Percentiles rank a stretch among this genome's conserved stretches.
These are phyloP conservation scores for Enterocytospora artemiae DNA, from an alignment of 371 early-diverging fungal species.

Conservation along the genomic window DNA sequence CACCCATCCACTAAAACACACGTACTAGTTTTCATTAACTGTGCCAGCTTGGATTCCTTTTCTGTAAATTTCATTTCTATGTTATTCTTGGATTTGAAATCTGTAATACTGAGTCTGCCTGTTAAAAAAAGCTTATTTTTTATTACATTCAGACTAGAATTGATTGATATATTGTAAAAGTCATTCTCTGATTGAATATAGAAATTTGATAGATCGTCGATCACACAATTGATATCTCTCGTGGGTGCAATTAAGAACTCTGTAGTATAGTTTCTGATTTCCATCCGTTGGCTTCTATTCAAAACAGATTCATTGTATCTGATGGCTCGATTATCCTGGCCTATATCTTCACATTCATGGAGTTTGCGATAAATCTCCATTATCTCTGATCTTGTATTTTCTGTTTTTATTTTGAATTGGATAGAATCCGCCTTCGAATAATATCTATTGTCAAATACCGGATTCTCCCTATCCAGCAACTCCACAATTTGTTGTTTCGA, in stretches of 20 bases:
- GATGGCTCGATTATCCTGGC: too few relatives aligned
- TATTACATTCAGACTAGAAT: background rate
- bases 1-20: background rate
- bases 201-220: too few relatives aligned
- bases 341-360: background rate
- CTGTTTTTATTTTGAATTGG: slow-evolving; percentile 15
- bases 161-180: background rate
- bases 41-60: background rate
- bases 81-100: background rate
- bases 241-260: too few relatives aligned
- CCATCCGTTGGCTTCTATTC: too few relatives aligned
- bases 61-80: background rate
- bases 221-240: too few relatives aligned
- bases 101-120: slow-evolving; percentile 8
- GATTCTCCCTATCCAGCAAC: background rate
- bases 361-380: background rate
- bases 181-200: too few relatives aligned
- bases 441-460: background rate
- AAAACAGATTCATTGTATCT: too few relatives aligned
- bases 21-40: background rate
- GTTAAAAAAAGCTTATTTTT: background rate
- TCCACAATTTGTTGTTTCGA: background rate
- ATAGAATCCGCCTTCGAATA: background rate
- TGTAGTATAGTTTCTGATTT: too few relatives aligned
- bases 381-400: slow-evolving; percentile 8